Conservation (phyloP, 441 rosid species). For the Mallotus japonicus region DNA sequence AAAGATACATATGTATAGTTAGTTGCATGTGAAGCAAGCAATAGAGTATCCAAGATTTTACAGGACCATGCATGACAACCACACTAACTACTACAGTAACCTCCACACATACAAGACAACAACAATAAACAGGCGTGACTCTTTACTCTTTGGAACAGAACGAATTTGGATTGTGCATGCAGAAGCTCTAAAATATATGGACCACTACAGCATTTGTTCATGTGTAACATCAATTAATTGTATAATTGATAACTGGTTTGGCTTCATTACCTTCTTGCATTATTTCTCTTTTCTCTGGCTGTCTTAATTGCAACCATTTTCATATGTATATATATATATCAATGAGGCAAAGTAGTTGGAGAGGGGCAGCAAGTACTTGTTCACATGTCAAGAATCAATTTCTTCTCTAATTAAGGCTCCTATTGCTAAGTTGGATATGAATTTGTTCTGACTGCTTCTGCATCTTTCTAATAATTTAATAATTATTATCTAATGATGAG, state of each 20-base stretch:
- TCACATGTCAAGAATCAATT: neutral
- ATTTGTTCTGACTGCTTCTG: neutral
- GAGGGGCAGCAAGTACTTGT: neutral
- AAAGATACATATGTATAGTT: neutral
- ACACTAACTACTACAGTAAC: slow-evolving; percentile 9
- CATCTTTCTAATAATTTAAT: neutral
- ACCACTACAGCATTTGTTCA: slow-evolving; percentile 7
- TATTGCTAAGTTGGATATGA: neutral
- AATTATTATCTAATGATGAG: no score
- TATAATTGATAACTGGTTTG: neutral
- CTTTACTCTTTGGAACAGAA: slow-evolving; percentile 9
- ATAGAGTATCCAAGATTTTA: neutral
- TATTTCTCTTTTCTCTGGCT: neutral
- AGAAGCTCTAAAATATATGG: neutral
- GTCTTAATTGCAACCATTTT: no score
- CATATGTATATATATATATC: neutral
- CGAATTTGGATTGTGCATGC: slow-evolving; percentile 16
- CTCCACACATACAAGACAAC: slow-evolving; percentile 7
- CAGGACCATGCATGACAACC: slow-evolving; percentile 13
- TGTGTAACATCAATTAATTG: neutral
- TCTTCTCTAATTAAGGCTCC: neutral
- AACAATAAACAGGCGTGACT: slow-evolving; percentile 22
- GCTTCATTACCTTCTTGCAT: neutral
- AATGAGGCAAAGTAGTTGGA: neutral
- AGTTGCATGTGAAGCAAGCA: neutral